These are phyloP conservation scores for Malus hybrid DNA, from an alignment of 331 rosid genomes.

Conservation along the genomic window DNA sequence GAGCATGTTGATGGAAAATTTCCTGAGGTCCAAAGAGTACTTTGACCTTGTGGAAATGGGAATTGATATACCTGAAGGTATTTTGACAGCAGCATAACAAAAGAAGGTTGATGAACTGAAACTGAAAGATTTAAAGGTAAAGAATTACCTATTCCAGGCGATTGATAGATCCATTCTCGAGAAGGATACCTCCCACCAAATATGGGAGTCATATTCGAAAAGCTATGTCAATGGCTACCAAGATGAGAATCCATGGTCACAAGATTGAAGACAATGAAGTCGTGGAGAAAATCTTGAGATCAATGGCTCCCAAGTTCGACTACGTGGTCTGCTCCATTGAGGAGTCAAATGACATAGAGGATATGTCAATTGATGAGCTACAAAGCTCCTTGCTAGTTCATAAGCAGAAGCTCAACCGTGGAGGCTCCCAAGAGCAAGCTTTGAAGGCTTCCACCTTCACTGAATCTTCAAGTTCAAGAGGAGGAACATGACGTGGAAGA, in stretches of 20 bases:
- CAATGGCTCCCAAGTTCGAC: too few relatives aligned
- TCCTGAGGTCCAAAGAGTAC: neutral
- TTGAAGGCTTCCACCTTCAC: neutral
- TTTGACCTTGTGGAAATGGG: neutral
- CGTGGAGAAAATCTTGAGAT: neutral
- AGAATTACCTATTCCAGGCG: neutral
- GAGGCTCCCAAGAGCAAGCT: neutral
- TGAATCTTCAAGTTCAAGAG: neutral
- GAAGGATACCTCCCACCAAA: neutral
- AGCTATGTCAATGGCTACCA: neutral
- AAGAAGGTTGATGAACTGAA: neutral
- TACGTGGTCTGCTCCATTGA: too few relatives aligned
- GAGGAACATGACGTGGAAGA: neutral
- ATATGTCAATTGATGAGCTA: neutral
- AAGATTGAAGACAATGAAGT: neutral
- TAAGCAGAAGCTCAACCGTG: neutral
- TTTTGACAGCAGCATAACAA: neutral
- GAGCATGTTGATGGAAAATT: conserved; percentile 4
- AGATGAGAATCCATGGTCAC: conserved; percentile 3
- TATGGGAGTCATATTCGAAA: neutral
- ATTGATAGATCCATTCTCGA: neutral
- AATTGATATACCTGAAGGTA: neutral
- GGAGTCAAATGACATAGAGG: neutral
- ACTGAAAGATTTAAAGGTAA: neutral
- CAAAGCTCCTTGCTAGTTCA: neutral